These are phyloP conservation scores for Lasiodiplodia sp. DNA, from an alignment of 2,329 filamentous ascomycete genomes.

Conservation along the genomic window DNA sequence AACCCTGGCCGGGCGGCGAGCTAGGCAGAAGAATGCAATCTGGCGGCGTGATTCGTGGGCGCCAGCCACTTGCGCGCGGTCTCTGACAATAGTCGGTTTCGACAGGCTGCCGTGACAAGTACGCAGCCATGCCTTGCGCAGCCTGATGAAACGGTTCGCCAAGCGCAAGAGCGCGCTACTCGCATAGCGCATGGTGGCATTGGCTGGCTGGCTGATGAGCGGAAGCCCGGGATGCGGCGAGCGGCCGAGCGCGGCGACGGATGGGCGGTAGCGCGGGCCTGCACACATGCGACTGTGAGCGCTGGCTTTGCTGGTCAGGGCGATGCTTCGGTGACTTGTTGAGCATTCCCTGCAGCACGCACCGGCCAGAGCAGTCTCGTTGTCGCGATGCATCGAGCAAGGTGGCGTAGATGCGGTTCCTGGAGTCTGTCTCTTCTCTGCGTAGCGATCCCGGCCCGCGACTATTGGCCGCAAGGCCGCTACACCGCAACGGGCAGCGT, in stretches of 20 bases:
- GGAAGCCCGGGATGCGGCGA: constrained; percentile 16
- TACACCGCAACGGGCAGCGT: constrained; percentile 14
- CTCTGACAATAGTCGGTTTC: constrained; percentile 26
- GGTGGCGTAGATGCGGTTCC: background rate
- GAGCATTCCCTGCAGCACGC: constrained; percentile 23
- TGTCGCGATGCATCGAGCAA: constrained; percentile 10
- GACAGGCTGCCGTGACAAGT: constrained; percentile 19
- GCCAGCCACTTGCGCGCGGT: constrained; percentile 7
- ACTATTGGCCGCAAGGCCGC: constrained; percentile 15
- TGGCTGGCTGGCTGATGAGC: constrained; percentile 6
- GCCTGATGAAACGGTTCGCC: constrained; percentile 26
- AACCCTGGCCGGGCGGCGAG: constrained; percentile 13
- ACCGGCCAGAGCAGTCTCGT: background rate
- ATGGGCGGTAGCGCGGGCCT: constrained; percentile 3
- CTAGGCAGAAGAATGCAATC: constrained; percentile 20
- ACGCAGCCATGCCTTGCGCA: constrained; percentile 12
- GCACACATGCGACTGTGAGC: background rate
- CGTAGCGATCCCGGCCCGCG: background rate
- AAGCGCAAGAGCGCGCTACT: constrained; percentile 19
- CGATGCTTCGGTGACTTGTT: background rate
- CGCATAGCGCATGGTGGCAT: constrained; percentile 13
- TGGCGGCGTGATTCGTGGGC: constrained; percentile 17
- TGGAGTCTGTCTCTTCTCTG: background rate
- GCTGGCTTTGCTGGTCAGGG: constrained; percentile 15
- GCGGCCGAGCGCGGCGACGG: constrained; percentile 15